Evolutionary conservation across 768 basidiomycete species (phyloP), one percentile per base, ranked within the genome.

Genomic region (Piloderma croceum): DNA sequence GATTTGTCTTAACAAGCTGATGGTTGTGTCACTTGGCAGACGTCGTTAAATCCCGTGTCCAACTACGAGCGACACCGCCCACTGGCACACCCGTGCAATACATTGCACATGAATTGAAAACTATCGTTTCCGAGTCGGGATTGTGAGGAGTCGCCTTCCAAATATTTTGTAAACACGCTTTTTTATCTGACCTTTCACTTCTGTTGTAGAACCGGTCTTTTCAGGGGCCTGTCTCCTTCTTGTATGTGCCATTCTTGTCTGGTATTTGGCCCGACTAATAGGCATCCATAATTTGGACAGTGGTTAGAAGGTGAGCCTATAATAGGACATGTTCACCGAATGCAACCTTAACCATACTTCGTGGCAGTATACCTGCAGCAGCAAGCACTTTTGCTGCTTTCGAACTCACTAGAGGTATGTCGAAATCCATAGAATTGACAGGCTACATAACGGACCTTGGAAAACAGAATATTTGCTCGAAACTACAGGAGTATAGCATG

Each of bases 301-400:
- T 85, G 23, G 48, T 85, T 33, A 68, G 81, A 73, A 84, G 79
- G 81, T 79, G 44, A 24, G 45, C n/a, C n/a, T n/a, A 13, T 38
- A 10, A 19, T 34, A 33, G 21, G 35, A 17, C 21, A 27, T n/a
- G 11, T 37, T 7, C 29, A 9, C 12, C 27, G 18, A 22, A 15
- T 15, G 13, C n/a, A 31, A 34, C 13, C n/a, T 31, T 18, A 29
- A 40, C 42, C 31, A 39, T 22, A 34, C 13, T 45, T 12, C 24
- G 44, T 51, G 12, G 35, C 47, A 90, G 90, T 61, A 90, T 93
- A 52, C 92, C 92, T 11, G 88, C 92, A 5, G 91, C 90, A 10
- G 92, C 79, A 31, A 81, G 83, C 49, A 96, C 92, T 3, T 94
- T 96, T 49, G 83, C 87, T 9, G 85, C 86, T 0, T 96, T 85